phyloP scores from a whole-genome alignment of 2,329 filamentous ascomycete genomes.

The Fusarium lyarnte region DNA sequence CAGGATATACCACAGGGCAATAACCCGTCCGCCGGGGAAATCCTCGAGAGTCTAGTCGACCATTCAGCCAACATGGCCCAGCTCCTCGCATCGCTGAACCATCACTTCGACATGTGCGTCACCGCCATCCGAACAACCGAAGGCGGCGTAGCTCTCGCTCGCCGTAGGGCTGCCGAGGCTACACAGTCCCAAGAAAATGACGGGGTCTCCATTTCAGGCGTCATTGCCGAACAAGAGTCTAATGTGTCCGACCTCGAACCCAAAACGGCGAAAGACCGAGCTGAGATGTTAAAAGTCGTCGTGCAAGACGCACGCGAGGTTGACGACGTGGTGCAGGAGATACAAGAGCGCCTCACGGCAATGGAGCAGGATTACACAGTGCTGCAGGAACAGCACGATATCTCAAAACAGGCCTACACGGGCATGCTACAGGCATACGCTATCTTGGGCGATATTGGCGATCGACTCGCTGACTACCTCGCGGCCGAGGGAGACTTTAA shows the following conservation, averaged over 20 bases:
- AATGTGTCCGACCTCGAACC: slow-evolving; percentile 68
- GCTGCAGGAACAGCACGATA: slow-evolving; percentile 71
- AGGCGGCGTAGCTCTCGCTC: slow-evolving; percentile 75
- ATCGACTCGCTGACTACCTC: slow-evolving; percentile 71
- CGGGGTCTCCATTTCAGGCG: slow-evolving; percentile 71
- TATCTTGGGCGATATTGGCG: slow-evolving; percentile 73
- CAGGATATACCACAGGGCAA: slow-evolving; percentile 47
- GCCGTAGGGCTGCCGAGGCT: slow-evolving; percentile 73
- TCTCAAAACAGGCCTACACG: slow-evolving; percentile 58
- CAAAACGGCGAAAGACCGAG: slow-evolving; percentile 78
- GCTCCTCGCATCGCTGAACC: slow-evolving; percentile 80
- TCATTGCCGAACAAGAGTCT: slow-evolving; percentile 68
- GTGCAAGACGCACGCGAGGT: slow-evolving; percentile 75
- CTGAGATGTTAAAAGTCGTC: slow-evolving; percentile 85
- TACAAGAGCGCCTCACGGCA: slow-evolving; percentile 77
- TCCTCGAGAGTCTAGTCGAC: slow-evolving; percentile 71
- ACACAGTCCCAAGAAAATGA: slow-evolving; percentile 58
- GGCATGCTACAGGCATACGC: slow-evolving; percentile 71
- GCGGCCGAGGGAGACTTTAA: slow-evolving; percentile 72
- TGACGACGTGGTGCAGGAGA: slow-evolving; percentile 73
- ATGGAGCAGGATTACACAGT: slow-evolving; percentile 78
- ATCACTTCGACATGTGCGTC: slow-evolving; percentile 93
- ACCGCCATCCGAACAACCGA: slow-evolving; percentile 92
- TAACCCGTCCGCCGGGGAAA: slow-evolving; percentile 56
- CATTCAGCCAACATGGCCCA: slow-evolving; percentile 86